Evolutionary conservation across 768 basidiomycete genomes (phyloP), one percentile per base, ranked within the genome.

Genomic region (Hemileccinum impolitum): DNA sequence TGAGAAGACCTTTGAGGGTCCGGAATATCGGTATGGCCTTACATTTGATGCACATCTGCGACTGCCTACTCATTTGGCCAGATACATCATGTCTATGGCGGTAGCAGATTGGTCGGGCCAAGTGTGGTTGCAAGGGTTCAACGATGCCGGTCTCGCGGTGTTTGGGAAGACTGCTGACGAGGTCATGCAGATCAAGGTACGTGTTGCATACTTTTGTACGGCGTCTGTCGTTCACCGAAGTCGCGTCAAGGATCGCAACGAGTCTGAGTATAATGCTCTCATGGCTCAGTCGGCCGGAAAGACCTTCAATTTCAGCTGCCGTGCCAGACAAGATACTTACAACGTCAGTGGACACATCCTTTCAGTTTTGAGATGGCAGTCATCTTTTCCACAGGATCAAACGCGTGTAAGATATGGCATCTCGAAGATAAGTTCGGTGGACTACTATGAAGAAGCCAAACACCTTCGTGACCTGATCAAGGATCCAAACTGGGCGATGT

Each of bases 51-150:
- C 31, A 9, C 1, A 8, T 37, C 47, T 47, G 25, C 40, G 37
- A 21, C 45, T 48, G 5, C 35, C 50, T 50, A 56, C 39, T 28
- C 1, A 17, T 49, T 25, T 23, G 34, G 4, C 12, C 49, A 89
- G 87, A 45, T 91, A 88, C 57, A 84, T 95, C 61, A 76, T 98
- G 55, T 79, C 83, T 34, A 75, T 96, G 72, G 90, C 89, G 40
- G 85, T 92, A 3, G 80, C 90, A n/a, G 96, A 99, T 66, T 80
- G 84, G 71, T 89, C 91, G 15, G 85, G 83, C 18, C 90, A 94
- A 66, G 78, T 83, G 15, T 98, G 95, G 95, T 72, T 97, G 39
- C 90, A 90, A 54, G 92, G 89, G 4, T 99, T 99, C 76, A 95
- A 99, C 64, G 95, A 98, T 6, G 81, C 87, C 30, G 96, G 93